Evolutionary conservation across 768 basidiomycete genomes (phyloP).

Genomic region (Tricholoma flavovirens): DNA sequence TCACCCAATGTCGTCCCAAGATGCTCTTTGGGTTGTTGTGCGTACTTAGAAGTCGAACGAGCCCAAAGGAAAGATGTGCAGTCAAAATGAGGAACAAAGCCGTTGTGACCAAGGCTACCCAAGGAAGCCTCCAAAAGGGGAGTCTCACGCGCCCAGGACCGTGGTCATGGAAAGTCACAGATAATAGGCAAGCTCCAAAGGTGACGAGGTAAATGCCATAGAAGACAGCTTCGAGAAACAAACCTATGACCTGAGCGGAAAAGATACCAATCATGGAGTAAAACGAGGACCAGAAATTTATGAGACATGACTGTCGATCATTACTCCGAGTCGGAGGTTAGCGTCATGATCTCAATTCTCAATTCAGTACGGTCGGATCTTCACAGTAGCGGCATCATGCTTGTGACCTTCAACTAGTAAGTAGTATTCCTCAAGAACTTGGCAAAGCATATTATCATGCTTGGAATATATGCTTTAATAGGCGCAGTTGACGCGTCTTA

Average conservation of each 20-base stretch:
- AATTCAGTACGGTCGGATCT: too few relatives aligned
- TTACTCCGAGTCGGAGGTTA: too few relatives aligned
- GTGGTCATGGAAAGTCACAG: neutral
- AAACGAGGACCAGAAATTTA: too few relatives aligned
- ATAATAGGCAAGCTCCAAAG: neutral
- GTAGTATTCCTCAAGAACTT: too few relatives aligned
- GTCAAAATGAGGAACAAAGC: neutral
- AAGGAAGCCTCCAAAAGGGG: neutral
- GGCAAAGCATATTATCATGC: too few relatives aligned
- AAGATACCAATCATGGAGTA: neutral
- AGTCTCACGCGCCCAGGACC: neutral
- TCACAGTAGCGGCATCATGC: too few relatives aligned
- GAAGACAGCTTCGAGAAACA: neutral
- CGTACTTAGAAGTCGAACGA: neutral
- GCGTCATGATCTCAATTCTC: too few relatives aligned
- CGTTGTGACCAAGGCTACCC: neutral
- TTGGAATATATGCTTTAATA: too few relatives aligned
- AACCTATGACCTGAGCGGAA: conserved; percentile 10
- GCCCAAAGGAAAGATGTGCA: neutral
- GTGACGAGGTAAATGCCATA: conserved; percentile 1
- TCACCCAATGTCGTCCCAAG: neutral
- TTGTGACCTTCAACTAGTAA: too few relatives aligned
- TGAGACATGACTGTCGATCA: too few relatives aligned
- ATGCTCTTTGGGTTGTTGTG: neutral
- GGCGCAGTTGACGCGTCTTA: too few relatives aligned